Percentiles rank a stretch among this genome's conserved stretches.
Evolutionary conservation across 2,329 filamentous ascomycete species (phyloP).

Genomic region (Monosporascus sp.): DNA sequence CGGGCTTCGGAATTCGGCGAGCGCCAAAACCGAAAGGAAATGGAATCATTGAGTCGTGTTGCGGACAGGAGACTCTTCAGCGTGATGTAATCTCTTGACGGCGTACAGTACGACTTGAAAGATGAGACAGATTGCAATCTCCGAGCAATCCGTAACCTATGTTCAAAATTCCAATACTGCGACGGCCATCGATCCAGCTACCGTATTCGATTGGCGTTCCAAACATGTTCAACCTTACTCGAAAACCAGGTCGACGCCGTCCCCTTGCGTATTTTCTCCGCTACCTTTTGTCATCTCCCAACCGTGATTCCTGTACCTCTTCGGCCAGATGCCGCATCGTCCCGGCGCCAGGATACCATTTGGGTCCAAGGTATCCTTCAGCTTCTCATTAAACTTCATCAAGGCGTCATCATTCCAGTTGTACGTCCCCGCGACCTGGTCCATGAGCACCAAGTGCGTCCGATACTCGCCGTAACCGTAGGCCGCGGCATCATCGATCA

Average conservation of each 20-base stretch:
- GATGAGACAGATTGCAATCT: no score
- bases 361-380: constrained; percentile 39
- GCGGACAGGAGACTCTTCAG: no score
- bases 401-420: constrained; percentile 35
- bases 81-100: no score
- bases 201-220: no score
- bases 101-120: no score
- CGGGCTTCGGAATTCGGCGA: no score
- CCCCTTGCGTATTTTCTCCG: constrained; percentile 25
- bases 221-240: no score
- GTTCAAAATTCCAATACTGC: no score
- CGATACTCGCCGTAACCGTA: constrained; percentile 39
- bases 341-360: constrained; percentile 29
- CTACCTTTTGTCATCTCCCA: constrained; percentile 32
- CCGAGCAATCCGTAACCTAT: no score
- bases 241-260: constrained; percentile 16
- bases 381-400: constrained; percentile 34
- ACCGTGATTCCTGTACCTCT: constrained; percentile 26
- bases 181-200: no score
- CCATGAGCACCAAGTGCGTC: constrained; percentile 39
- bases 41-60: no score
- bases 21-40: no score
- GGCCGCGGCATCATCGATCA: constrained; percentile 33
- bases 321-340: constrained; percentile 27
- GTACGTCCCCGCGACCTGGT: constrained; percentile 38